These are phyloP conservation scores for Juncus inflexus DNA, from an alignment of 176 grass and related monocot genomes.

Conservation along the genomic window DNA sequence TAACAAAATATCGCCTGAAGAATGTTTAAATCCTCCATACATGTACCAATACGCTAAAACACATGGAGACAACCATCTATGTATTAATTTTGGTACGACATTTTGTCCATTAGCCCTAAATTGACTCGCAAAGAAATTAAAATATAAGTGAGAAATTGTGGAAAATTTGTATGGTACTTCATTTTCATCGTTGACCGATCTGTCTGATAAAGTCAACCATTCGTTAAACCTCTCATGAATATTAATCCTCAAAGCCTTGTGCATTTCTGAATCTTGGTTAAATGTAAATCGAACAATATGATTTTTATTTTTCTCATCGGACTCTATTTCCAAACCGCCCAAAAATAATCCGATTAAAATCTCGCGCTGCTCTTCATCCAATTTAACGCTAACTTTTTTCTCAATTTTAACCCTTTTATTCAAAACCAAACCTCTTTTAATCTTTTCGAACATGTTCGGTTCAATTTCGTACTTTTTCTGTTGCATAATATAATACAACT, in stretches of 20 bases:
- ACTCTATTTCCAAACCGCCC: constrained; percentile 67
- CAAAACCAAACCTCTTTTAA: constrained; percentile 52
- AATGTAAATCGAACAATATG: constrained; percentile 68
- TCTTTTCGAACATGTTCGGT: constrained; percentile 53
- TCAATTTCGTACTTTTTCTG: constrained; percentile 79
- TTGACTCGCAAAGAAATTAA: constrained; percentile 80
- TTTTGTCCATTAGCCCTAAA: constrained; percentile 59
- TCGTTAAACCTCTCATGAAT: constrained; percentile 88
- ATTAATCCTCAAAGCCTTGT: constrained; percentile 63
- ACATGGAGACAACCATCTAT: constrained; percentile 82
- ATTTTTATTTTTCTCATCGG: constrained; percentile 46
- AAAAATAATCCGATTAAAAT: constrained; percentile 93
- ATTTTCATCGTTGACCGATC: constrained; percentile 45
- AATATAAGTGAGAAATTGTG: constrained; percentile 68
- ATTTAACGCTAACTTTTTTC: constrained; percentile 65
- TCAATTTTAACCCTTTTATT: constrained; percentile 59
- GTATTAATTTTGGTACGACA: constrained; percentile 70
- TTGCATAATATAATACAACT: constrained; percentile 75
- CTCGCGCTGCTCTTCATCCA: constrained; percentile 81
- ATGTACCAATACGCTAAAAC: constrained; percentile 96
- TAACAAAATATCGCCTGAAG: constrained; percentile 79
- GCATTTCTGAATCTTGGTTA: constrained; percentile 49
- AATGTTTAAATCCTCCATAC: constrained; percentile 73
- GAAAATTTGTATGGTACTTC: constrained; percentile 64
- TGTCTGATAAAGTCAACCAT: constrained; percentile 59